These are phyloP conservation scores for Phyllostachys edulis DNA, from an alignment of 176 grass and related monocot species.

Conservation along the genomic window DNA sequence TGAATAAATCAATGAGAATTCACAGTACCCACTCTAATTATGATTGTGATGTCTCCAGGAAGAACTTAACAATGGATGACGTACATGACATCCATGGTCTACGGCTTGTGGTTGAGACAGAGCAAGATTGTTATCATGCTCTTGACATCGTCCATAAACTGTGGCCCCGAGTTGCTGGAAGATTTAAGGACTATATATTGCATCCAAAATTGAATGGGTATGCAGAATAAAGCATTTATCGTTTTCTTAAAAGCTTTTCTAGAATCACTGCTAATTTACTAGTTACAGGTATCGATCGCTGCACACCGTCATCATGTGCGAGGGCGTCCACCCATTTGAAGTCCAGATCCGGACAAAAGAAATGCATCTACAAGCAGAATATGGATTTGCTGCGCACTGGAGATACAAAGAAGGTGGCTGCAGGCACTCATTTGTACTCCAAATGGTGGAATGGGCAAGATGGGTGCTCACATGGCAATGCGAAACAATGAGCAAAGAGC, in stretches of 20 bases:
- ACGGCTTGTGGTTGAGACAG: constrained; percentile 79
- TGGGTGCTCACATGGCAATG: constrained; percentile 90
- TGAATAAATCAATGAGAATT: background rate
- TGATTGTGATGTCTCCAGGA: constrained; percentile 46
- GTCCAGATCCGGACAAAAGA: constrained; percentile 92
- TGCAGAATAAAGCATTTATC: background rate
- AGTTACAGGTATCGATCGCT: constrained; percentile 67
- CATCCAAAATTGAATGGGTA: constrained; percentile 88
- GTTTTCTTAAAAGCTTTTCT: background rate
- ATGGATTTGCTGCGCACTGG: constrained; percentile 90
- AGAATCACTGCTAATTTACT: constrained; percentile 25
- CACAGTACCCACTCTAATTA: background rate
- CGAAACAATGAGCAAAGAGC: constrained; percentile 54
- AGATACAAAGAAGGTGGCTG: constrained; percentile 86
- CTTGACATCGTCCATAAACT: constrained; percentile 70
- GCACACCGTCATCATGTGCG: constrained; percentile 68
- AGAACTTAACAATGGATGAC: constrained; percentile 73
- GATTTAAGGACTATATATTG: constrained; percentile 88
- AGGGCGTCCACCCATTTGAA: constrained; percentile 66
- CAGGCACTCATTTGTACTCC: constrained; percentile 68
- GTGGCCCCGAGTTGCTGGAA: constrained; percentile 63
- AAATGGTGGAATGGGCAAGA: constrained; percentile 91
- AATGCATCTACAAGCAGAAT: constrained; percentile 91
- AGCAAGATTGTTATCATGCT: constrained; percentile 79
- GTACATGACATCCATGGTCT: constrained; percentile 94